Conservation (phyloP, 2,329 filamentous ascomycete genomes). For the Purpureocillium takamizusanense region DNA sequence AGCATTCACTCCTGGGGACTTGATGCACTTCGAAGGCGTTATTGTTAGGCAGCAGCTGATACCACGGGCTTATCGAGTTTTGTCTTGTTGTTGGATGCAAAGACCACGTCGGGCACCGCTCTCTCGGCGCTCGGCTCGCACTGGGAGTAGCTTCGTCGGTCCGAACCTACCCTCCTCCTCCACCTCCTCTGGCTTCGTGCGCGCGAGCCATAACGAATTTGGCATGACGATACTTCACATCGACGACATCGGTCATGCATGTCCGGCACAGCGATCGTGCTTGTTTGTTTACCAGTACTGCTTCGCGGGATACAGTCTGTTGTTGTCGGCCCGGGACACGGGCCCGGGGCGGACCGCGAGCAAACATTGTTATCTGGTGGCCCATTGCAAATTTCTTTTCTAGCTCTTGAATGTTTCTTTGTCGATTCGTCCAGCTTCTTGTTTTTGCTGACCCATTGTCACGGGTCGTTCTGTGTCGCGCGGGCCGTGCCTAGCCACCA, state of each 20-base stretch:
- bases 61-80: slow-evolving; percentile 8
- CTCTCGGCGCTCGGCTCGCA: not conserved
- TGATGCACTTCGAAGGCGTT: slow-evolving; percentile 8
- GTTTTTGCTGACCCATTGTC: not conserved
- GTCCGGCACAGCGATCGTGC: slow-evolving; percentile 52
- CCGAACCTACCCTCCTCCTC: not conserved
- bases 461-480: not conserved
- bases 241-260: slow-evolving; percentile 45
- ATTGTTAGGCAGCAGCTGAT: slow-evolving; percentile 8
- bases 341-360: not conserved
- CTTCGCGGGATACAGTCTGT: slow-evolving; percentile 6
- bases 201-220: slow-evolving; percentile 38
- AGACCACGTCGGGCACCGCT: no score
- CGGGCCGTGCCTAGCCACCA: slow-evolving; percentile 11
- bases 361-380: slow-evolving; percentile 4
- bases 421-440: slow-evolving; percentile 1
- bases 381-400: slow-evolving; percentile 18
- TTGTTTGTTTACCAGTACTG: slow-evolving; percentile 19
- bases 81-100: not conserved
- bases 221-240: slow-evolving; percentile 43
- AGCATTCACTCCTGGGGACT: not conserved
- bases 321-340: not conserved
- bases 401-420: slow-evolving; percentile 15
- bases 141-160: not conserved
- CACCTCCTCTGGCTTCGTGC: not conserved